Conservation (phyloP, 345 rosid genomes). For the Nasturtium officinale region DNA sequence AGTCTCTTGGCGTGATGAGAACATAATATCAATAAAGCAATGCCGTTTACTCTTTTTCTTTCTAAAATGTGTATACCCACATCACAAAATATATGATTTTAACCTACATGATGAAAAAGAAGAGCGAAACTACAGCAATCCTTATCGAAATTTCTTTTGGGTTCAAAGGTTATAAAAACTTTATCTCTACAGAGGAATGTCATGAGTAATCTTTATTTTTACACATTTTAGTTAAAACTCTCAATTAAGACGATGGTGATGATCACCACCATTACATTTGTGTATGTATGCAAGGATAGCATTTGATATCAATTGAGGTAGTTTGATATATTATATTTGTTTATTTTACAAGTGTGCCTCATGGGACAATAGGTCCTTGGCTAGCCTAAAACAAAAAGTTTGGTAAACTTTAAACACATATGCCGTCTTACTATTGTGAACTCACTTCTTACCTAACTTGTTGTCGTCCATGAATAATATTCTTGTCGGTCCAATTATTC, state of each 20-base stretch:
- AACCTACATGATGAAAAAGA: not conserved
- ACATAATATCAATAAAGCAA: not conserved
- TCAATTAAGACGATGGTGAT: not conserved
- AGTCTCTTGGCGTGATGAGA: slow-evolving; percentile 1
- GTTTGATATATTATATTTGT: not conserved
- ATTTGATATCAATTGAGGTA: not conserved
- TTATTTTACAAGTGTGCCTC: slow-evolving; percentile 1
- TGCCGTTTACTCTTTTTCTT: not conserved
- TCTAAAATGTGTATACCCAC: not conserved
- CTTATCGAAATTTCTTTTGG: not conserved
- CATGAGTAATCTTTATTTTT: not conserved
- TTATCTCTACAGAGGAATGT: not conserved
- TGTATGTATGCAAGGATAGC: not conserved
- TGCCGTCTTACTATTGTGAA: slow-evolving; percentile 13
- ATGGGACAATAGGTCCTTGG: not conserved
- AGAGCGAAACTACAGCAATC: not conserved
- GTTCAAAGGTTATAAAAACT: not conserved
- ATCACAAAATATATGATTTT: not conserved
- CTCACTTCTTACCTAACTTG: slow-evolving; percentile 29
- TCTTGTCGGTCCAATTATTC: not conserved
- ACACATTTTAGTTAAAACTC: not conserved
- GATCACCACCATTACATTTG: not conserved
- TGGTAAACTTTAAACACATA: slow-evolving; percentile 7
- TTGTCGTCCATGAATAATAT: slow-evolving; percentile 18
- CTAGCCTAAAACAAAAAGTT: slow-evolving; percentile 31